A percentile compares a stretch with the other conserved stretches of the same genome.
Evolutionary conservation across 2,329 filamentous ascomycete genomes (phyloP).

Genomic region (Scleromitrula shiraiana): DNA sequence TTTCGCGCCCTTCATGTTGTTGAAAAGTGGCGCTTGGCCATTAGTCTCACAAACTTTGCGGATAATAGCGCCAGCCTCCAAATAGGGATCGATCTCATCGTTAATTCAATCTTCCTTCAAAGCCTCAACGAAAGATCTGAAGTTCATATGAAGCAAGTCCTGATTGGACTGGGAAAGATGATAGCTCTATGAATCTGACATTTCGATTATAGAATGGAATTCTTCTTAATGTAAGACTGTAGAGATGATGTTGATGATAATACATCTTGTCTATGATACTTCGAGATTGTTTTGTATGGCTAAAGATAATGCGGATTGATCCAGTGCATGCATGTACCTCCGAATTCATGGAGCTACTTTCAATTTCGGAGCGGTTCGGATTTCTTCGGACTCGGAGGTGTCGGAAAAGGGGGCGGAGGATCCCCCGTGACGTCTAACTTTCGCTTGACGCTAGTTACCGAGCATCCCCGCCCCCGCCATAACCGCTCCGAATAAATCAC

Average conservation of each 20-base stretch:
- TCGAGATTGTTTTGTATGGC: background rate
- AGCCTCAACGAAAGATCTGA: slow-evolving; percentile 39
- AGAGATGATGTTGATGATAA: background rate
- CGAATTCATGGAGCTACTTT: background rate
- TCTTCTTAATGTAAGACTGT: background rate
- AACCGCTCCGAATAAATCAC: background rate
- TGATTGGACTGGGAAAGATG: background rate
- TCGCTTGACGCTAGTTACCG: background rate
- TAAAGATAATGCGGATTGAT: background rate
- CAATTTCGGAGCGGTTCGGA: background rate
- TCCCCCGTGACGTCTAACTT: background rate
- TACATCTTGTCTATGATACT: background rate
- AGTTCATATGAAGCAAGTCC: slow-evolving; percentile 30
- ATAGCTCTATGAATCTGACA: background rate
- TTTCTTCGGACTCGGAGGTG: background rate
- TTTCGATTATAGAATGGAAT: background rate
- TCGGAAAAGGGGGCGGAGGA: background rate
- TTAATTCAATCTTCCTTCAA: slow-evolving; percentile 39
- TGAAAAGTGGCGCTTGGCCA: slow-evolving; percentile 43
- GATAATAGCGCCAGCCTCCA: slow-evolving; percentile 41
- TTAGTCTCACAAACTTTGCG: slow-evolving; percentile 37
- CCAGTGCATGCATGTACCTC: background rate
- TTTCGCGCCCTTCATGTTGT: slow-evolving; percentile 40
- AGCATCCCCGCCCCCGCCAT: background rate
- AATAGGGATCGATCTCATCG: slow-evolving; percentile 35